Evolutionary conservation across 2,329 filamentous ascomycete species (phyloP), one percentile per base, ranked within the genome.

Genomic region (Penicillium sp.): DNA sequence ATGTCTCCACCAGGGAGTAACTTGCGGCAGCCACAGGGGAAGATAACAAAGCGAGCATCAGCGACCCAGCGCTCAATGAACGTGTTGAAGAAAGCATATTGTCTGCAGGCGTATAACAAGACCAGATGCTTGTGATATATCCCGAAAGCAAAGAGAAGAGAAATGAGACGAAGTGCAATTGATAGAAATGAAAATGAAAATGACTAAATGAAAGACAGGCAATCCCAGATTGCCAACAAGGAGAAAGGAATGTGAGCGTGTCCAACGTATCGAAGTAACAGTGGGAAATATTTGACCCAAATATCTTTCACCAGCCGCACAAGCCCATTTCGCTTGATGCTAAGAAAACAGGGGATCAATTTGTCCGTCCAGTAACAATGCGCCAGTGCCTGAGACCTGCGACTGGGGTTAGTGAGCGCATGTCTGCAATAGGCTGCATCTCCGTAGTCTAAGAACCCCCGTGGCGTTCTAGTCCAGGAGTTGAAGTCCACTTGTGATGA

Each of bases 1-100:
- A 75, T 44, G 63, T 66, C 49, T 75, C 65, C 9, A 66, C 57
- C 39, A 75, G 62, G 33, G 62, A 57, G 53, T 74, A 74, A 49
- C 55, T 62, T n/a, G 61, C 21, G 13, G 61, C 57, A 1, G 45
- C 33, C 13, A 51, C 54, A 3, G 64, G 57, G 12, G 64, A 53
- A 38, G 61, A 54, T 39, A 67, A 49, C n/a, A 59, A 57, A 32
- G 63, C 50, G 19, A 64, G 51, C 39, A 62, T 61, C 39, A 69
- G 60, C 43, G 65, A 62, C 26, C 63, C 63, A 50, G 64, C 57
- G 56, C 60, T 61, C 47, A 64, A 53, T 29, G 64, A 55, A 33
- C 62, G 45, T 31, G 59, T 61, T 35, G 60, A 62, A 42, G 61
- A 56, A 44, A 59, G 43, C 65, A 68, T 68, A 15, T 51, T 58